Evolutionary conservation across 129 eudicot species (phyloP).

Genomic region (Lactuca sativa): DNA sequence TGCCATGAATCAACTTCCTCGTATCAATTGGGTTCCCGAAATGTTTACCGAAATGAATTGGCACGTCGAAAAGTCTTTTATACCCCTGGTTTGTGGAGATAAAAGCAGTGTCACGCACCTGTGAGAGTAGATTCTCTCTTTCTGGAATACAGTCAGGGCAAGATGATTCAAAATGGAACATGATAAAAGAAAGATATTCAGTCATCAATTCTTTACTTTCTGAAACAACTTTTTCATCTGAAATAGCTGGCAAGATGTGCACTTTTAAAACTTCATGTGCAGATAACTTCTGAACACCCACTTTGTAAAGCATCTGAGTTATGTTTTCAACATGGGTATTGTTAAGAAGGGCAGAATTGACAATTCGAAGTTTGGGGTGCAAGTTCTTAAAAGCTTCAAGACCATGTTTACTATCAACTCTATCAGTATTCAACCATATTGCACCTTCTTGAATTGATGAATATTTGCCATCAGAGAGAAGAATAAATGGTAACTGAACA

Average conservation of each 20-base stretch:
- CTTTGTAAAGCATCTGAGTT: slow-evolving; percentile 51
- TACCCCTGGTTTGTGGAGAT: slow-evolving; percentile 68
- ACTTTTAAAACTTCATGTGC: slow-evolving; percentile 66
- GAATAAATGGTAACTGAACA: slow-evolving; percentile 55
- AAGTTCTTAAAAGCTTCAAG: slow-evolving; percentile 49
- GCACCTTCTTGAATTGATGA: slow-evolving; percentile 54
- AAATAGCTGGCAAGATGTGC: slow-evolving; percentile 60
- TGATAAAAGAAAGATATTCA: slow-evolving; percentile 60
- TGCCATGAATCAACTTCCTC: slow-evolving; percentile 40
- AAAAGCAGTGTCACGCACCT: slow-evolving; percentile 49
- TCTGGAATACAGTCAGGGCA: slow-evolving; percentile 56
- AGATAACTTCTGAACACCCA: slow-evolving; percentile 66
- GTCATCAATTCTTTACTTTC: slow-evolving; percentile 40
- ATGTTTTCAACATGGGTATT: slow-evolving; percentile 36
- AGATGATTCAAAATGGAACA: slow-evolving; percentile 63
- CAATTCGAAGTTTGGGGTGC: slow-evolving; percentile 53
- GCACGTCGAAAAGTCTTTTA: slow-evolving; percentile 48
- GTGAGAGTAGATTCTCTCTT: slow-evolving; percentile 45
- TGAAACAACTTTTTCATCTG: slow-evolving; percentile 35
- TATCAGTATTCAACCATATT: slow-evolving; percentile 67
- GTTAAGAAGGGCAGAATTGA: slow-evolving; percentile 47
- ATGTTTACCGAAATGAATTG: slow-evolving; percentile 58
- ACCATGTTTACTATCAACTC: slow-evolving; percentile 34
- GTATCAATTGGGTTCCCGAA: slow-evolving; percentile 55
- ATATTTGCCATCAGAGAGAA: slow-evolving; percentile 60